Evolutionary conservation across 306 rosid species (phyloP).

Genomic region (Gynostemma pentaphyllum): DNA sequence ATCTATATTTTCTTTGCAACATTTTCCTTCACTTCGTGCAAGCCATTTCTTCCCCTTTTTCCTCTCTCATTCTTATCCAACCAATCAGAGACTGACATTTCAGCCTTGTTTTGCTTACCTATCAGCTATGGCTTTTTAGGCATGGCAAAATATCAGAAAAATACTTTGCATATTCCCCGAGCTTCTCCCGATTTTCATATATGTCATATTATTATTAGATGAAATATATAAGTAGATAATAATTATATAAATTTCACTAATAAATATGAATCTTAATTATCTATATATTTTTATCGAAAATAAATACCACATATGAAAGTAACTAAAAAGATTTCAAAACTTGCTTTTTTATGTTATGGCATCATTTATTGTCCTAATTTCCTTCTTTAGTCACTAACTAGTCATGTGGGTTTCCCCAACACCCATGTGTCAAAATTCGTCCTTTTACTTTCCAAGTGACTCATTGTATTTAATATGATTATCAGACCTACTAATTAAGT

Average conservation of each 20-base stretch:
- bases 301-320: too few relatives aligned
- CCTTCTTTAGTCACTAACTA: conserved; percentile 29
- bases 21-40: conserved; percentile 35
- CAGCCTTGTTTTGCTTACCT: conserved; percentile 25
- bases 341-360: conserved; percentile 15
- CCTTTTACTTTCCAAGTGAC: conserved; percentile 2
- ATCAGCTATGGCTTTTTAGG: conserved; percentile 17
- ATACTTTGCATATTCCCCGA: too few relatives aligned
- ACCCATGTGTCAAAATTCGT: conserved; percentile 4
- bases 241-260: too few relatives aligned
- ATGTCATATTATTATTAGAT: too few relatives aligned
- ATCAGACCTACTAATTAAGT: too few relatives aligned
- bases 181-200: too few relatives aligned
- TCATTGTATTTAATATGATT: not conserved
- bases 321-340: conserved; percentile 20
- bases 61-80: conserved; percentile 14
- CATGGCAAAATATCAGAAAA: conserved; percentile 31
- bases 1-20: conserved; percentile 14
- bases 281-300: too few relatives aligned
- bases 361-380: conserved; percentile 12
- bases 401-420: conserved; percentile 14
- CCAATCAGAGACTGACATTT: conserved; percentile 50
- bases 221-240: too few relatives aligned
- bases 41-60: conserved; percentile 23
- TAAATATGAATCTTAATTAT: too few relatives aligned